These are phyloP conservation scores for Ustanciosporium gigantosporum DNA, from an alignment of 1,284 basidiomycete species.

Conservation along the genomic window DNA sequence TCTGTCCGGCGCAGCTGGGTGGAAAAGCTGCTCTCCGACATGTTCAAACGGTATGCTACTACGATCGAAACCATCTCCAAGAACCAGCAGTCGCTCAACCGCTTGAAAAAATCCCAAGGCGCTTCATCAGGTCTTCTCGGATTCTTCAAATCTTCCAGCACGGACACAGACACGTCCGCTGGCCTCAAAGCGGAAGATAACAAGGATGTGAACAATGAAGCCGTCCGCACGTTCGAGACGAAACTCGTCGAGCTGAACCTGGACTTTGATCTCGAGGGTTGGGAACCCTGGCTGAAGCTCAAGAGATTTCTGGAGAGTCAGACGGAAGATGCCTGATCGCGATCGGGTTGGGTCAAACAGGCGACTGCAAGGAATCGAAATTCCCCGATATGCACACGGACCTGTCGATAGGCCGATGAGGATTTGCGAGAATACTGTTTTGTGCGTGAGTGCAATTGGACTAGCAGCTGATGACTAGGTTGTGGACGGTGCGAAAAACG, in stretches of 20 bases:
- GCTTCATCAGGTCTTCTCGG: slow-evolving; percentile 1
- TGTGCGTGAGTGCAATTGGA: too few relatives aligned
- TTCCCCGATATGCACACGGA: too few relatives aligned
- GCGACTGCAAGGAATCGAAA: too few relatives aligned
- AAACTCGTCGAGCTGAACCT: slow-evolving; percentile 2
- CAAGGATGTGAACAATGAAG: slow-evolving; percentile 2
- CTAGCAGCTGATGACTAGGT: too few relatives aligned
- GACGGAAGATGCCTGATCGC: slow-evolving; percentile 1
- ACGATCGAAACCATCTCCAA: slow-evolving; percentile 51
- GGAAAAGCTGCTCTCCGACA: slow-evolving; percentile 15
- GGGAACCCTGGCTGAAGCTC: slow-evolving; percentile 4
- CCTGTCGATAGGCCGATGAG: too few relatives aligned
- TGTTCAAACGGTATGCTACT: slow-evolving; percentile 24
- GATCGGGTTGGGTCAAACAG: too few relatives aligned
- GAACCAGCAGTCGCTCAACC: slow-evolving; percentile 51
- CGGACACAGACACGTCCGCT: background rate
- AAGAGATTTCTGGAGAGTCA: slow-evolving; percentile 7
- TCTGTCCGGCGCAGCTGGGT: slow-evolving; percentile 8
- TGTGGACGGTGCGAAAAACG: too few relatives aligned
- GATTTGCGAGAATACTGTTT: too few relatives aligned
- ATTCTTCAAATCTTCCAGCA: slow-evolving; percentile 4
- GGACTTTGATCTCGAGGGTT: slow-evolving; percentile 2
- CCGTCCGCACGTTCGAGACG: background rate
- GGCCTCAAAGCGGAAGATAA: too few relatives aligned
- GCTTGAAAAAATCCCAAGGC: slow-evolving; percentile 43